A percentile compares a stretch with the other conserved stretches of the same genome.
Evolutionary conservation across 2,329 filamentous ascomycete genomes (phyloP).

Genomic region (Fusarium pilosicola): DNA sequence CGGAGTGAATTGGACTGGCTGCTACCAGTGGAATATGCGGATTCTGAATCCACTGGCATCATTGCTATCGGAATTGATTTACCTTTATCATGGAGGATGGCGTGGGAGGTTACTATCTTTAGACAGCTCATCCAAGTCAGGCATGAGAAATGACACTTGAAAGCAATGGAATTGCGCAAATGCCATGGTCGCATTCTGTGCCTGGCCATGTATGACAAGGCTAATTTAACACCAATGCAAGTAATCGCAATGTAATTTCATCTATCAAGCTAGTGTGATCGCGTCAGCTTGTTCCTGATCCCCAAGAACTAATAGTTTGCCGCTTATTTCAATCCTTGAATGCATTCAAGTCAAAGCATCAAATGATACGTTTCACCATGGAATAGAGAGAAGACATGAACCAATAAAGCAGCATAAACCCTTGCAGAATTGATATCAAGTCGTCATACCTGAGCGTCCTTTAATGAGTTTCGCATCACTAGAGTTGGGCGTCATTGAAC

Average conservation of each 20-base stretch:
- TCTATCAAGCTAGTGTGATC: not conserved
- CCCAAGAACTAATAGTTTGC: not conserved
- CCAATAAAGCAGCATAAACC: not conserved
- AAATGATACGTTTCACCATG: constrained; percentile 13
- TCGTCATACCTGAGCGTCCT: not conserved
- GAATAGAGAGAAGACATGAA: not conserved
- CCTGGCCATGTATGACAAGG: not conserved
- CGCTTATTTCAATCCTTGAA: constrained; percentile 9
- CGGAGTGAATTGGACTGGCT: constrained; percentile 33
- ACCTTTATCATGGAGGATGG: constrained; percentile 6
- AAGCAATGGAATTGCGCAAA: not conserved
- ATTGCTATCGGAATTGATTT: constrained; percentile 18
- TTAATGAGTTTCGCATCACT: not conserved
- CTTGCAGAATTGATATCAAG: not conserved
- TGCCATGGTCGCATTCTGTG: not conserved
- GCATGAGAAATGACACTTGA: constrained; percentile 14
- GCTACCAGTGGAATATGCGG: constrained; percentile 13
- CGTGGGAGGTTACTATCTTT: constrained; percentile 30
- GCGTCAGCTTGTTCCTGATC: not conserved
- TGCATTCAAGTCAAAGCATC: constrained; percentile 3
- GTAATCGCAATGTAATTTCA: constrained; percentile 2
- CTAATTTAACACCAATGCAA: constrained; percentile 11
- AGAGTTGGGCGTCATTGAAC: not conserved
- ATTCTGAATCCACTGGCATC: constrained; percentile 21
- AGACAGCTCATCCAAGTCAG: constrained; percentile 19